Percentiles rank a stretch among this genome's conserved stretches.
These are phyloP conservation scores for Boletus mariae DNA, from an alignment of 1,284 basidiomycete genomes.

Conservation along the genomic window DNA sequence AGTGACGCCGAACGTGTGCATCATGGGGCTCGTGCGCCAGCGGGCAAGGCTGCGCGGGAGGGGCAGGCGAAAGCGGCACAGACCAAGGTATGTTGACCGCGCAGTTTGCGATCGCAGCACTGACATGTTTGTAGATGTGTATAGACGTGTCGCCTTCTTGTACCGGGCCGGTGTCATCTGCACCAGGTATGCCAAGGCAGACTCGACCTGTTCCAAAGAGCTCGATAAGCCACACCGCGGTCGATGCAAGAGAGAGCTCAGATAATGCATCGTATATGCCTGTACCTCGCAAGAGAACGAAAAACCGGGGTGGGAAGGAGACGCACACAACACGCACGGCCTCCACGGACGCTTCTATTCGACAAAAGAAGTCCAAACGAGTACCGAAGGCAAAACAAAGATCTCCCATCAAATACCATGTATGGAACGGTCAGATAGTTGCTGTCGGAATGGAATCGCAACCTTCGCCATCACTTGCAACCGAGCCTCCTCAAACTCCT, in stretches of 20 bases:
- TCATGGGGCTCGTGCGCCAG: background rate
- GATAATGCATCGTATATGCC: background rate
- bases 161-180: background rate
- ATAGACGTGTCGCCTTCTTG: background rate
- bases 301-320: background rate
- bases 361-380: background rate
- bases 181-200: background rate
- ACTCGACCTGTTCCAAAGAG: background rate
- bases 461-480: background rate
- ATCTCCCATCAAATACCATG: slow-evolving; percentile 8
- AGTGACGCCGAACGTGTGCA: background rate
- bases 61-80: background rate
- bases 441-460: background rate
- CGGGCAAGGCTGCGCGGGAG: background rate
- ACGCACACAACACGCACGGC: background rate
- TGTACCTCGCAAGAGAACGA: slow-evolving; percentile 5
- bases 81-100: background rate
- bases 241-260: background rate
- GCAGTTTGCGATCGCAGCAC: background rate
- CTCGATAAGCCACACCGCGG: background rate
- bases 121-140: slow-evolving; percentile 11
- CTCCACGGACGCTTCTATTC: background rate
- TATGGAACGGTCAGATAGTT: slow-evolving; percentile 22
- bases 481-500: background rate
- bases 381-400: background rate